Evolutionary conservation across 2,329 filamentous ascomycete species (phyloP), one percentile per base, ranked within the genome.

Genomic region (Alternaria triticimaculans): DNA sequence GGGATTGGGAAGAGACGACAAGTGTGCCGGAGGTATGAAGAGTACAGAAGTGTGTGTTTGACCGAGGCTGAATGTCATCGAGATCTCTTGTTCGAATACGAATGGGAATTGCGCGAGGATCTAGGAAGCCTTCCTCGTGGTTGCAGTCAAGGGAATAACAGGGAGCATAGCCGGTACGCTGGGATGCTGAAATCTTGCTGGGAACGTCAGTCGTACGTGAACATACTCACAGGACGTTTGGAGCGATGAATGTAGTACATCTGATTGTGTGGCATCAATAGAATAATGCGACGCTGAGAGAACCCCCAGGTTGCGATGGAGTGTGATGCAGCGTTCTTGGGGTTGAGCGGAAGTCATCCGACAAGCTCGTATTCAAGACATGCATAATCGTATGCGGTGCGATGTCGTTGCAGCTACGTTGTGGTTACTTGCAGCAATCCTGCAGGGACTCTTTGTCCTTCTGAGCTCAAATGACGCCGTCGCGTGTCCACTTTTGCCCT

Each of bases 401-500:
- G 46, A 53, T 33, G 59, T 14, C 14, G 12, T 26, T 25, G 46
- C 30, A 18, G 23, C 23, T 50, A 30, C 45, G 44, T 37, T 18
- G 48, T 49, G 23, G 49, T 58, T 53, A 37, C 26, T 21, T 58
- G 54, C 48, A 54, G 54, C 11, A 14, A 18, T 48, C 54, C 60
- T 58, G 60, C 55, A 58, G 48, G 21, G 51, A 56, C 50, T 33
- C 41, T 6, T 18, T 25, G 21, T 37, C 14, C 25, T 21, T 51
- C 18, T n/a, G 33, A 26, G 44, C 43, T 44, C 59, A 44, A 49
- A 58, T 66, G 66, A 69, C 62, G 65, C 49, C 58, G 56, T 65
- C 70, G 63, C 71, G 70, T 71, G 71, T 54, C 26, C 60, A 62
- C 59, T 62, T 30, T 26, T 50, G 55, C 63, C 37, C 28, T 60